Evolutionary conservation across 805 yeast genomes (phyloP), one percentile per base, ranked within the genome.

Genomic region (Phaffomyces thermotolerans): DNA sequence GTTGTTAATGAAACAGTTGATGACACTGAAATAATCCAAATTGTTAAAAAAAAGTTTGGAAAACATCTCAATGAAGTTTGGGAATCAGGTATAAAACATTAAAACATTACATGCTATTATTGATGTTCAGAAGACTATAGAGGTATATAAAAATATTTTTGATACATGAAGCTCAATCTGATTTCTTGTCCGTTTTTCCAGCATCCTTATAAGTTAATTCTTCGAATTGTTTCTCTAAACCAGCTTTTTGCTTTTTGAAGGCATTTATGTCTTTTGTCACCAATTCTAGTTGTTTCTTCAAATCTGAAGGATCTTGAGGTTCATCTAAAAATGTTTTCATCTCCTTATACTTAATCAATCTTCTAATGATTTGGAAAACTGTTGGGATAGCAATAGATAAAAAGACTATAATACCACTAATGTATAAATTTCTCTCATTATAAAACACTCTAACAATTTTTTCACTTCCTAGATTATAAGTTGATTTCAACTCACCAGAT

Each of bases 41-140:
- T 48, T 4, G 95, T 84, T 52, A 65, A 57, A 10, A 45, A 46
- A 6, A 53, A 75, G 18, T 70, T 76, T 29, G 88, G 81, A 10
- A 60, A 56, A 1, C 83, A 78, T 51, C 57, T 76, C 46, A 76
- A 84, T 57, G 85, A 79, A 57, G 71, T 76, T 3, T 87, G 95
- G 95, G 57, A 57, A 9, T 69, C 75, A 22, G 78, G 77, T n/a
- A 63, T 71, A 37, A 51, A 49, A 13, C 60, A 56, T 37, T 36
- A 14, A 33, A 29, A 13, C 12, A 20, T n/a, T 10, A 9, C 14
- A 20, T 14, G 17, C 8, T 27, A 23, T 7, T 14, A 31, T 13
- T 27, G 30, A 33, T n/a, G 15, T 33, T 25, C 22, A 22, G n/a
- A 23, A 31, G 29, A 15, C 13, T 12, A 31, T n/a, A 4, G 3